Evolutionary conservation across 805 yeast genomes (phyloP).

Genomic region (Starmerella floricola): DNA sequence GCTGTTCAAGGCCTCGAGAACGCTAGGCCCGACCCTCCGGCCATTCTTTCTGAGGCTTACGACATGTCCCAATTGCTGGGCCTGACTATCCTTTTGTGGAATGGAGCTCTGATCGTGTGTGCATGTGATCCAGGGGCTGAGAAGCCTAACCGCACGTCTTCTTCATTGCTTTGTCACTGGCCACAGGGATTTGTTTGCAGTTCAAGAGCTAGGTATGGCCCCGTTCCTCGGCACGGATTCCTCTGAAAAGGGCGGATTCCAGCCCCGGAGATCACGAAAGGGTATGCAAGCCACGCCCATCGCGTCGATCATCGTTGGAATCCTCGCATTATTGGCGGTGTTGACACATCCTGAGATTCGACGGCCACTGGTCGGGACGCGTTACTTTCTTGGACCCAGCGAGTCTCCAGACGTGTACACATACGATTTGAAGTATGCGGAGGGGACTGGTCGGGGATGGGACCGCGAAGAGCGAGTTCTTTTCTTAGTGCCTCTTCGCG

Average conservation of each 20-base stretch:
- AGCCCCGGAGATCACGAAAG: conserved; percentile 2
- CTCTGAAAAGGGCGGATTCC: conserved; percentile 3
- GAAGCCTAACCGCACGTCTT: neutral
- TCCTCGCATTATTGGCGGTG: conserved; percentile 13
- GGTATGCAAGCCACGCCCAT: neutral
- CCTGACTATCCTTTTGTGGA: too few relatives aligned
- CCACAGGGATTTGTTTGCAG: neutral
- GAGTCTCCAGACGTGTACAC: conserved; percentile 39
- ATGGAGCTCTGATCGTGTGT: too few relatives aligned
- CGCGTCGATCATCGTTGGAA: neutral
- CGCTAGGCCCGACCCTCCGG: too few relatives aligned
- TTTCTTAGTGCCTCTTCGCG: conserved; percentile 82
- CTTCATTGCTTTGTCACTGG: neutral
- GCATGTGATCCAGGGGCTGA: too few relatives aligned
- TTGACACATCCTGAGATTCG: conserved; percentile 13
- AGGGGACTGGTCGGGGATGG: conserved; percentile 67
- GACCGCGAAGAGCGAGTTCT: conserved; percentile 63
- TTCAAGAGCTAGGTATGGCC: neutral
- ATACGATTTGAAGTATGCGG: conserved; percentile 58
- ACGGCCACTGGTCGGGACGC: conserved; percentile 7
- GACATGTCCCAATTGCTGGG: too few relatives aligned
- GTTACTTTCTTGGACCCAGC: conserved; percentile 11
- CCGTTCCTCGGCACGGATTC: neutral
- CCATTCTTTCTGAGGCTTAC: too few relatives aligned
- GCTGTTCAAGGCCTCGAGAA: too few relatives aligned